phyloP scores from a whole-genome alignment of 2,329 filamentous ascomycete species.

The Botrytis byssoidea region DNA sequence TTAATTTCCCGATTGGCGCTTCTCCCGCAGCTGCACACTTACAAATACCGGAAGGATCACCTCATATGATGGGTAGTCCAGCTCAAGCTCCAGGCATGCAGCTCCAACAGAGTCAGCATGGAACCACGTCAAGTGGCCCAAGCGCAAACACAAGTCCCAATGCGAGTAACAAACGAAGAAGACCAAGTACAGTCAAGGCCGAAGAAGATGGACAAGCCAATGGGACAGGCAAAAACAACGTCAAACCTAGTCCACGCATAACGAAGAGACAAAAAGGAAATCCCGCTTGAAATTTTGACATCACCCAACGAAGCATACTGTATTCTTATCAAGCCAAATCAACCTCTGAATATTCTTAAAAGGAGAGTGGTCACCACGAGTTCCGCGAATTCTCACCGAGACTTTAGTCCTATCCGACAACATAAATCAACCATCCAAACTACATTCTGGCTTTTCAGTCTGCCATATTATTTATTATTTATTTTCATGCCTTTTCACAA shows the following conservation, averaged over 20 bases:
- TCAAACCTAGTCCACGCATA: slow-evolving; percentile 44
- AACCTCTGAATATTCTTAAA: background rate
- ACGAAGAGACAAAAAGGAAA: slow-evolving; percentile 42
- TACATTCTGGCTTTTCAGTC: background rate
- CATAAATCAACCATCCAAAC: background rate
- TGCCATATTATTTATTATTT: slow-evolving; percentile 2
- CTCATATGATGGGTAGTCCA: slow-evolving; percentile 57
- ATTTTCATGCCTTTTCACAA: slow-evolving; percentile 7
- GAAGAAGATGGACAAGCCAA: slow-evolving; percentile 39
- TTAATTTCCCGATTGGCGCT: slow-evolving; percentile 54
- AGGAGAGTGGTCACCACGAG: background rate
- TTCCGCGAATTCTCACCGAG: background rate
- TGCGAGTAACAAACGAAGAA: slow-evolving; percentile 41
- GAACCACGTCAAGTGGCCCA: slow-evolving; percentile 62
- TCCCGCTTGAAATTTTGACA: slow-evolving; percentile 24
- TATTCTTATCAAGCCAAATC: background rate
- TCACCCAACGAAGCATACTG: background rate
- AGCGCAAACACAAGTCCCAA: slow-evolving; percentile 60
- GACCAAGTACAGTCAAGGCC: slow-evolving; percentile 43
- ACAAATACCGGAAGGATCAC: slow-evolving; percentile 58
- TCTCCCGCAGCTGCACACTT: slow-evolving; percentile 61
- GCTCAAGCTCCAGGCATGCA: slow-evolving; percentile 64
- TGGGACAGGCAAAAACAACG: slow-evolving; percentile 35
- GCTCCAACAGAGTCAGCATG: slow-evolving; percentile 66
- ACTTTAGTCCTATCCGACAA: background rate